These are phyloP conservation scores for Corylus avellana DNA, from an alignment of 306 rosid genomes.

Conservation along the genomic window DNA sequence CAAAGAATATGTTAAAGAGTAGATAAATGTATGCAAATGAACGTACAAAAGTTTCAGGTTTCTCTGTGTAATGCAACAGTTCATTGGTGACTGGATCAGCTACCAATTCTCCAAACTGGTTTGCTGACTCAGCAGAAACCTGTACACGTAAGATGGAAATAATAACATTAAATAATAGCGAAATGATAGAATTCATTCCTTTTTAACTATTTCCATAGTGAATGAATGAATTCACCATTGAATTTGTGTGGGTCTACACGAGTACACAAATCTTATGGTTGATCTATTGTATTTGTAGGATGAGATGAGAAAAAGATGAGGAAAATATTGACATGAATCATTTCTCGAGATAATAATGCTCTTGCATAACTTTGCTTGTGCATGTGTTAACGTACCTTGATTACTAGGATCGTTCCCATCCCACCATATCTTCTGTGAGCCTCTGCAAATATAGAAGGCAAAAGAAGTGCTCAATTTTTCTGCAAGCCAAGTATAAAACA, in stretches of 20 bases:
- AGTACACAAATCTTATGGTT: too few species aligned
- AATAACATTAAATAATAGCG: neutral
- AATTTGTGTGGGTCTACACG: too few species aligned
- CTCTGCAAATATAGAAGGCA: conserved; percentile 49
- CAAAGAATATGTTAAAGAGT: neutral
- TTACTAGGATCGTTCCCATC: conserved; percentile 91
- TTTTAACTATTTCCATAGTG: too few species aligned
- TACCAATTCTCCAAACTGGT: conserved; percentile 85
- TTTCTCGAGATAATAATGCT: neutral
- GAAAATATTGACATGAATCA: too few species aligned
- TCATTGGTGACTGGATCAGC: conserved; percentile 89
- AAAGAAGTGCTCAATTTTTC: conserved; percentile 19
- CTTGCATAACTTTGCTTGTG: conserved; percentile 5
- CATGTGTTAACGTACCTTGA: conserved; percentile 56
- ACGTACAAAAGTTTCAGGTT: conserved; percentile 96
- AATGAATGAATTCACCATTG: too few species aligned
- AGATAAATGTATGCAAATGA: neutral
- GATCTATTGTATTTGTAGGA: too few species aligned
- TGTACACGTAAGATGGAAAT: conserved; percentile 29
- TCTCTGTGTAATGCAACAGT: conserved; percentile 92
- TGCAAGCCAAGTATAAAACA: conserved; percentile 15
- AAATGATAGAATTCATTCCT: too few species aligned
- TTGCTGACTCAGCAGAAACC: conserved; percentile 92
- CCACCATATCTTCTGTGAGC: conserved; percentile 85
- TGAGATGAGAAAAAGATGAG: too few species aligned